phyloP scores from a whole-genome alignment of 2,329 filamentous ascomycete species.

The Aspergillus sp. region DNA sequence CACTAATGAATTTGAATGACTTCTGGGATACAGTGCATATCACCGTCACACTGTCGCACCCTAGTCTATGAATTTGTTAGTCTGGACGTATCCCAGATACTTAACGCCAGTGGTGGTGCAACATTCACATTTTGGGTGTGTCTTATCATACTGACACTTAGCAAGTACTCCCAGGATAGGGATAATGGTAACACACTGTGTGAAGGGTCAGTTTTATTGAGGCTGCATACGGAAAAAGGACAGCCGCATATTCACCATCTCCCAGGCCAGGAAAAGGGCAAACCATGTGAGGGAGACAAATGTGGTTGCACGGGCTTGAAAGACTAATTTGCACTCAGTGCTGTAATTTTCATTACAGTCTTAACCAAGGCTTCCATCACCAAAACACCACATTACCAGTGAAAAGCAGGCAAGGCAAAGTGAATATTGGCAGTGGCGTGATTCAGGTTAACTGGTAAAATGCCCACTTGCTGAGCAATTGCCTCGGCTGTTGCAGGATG shows the following conservation, averaged over 20 bases:
- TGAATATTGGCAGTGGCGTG: constrained; percentile 55
- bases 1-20: no score
- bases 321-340: constrained; percentile 57
- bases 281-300: constrained; percentile 74
- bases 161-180: no score
- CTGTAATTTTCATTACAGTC: constrained; percentile 58
- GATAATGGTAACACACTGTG: no score
- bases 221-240: constrained; percentile 73
- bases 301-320: constrained; percentile 67
- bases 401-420: constrained; percentile 62
- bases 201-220: constrained; percentile 54
- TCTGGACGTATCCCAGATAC: no score
- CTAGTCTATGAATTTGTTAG: no score
- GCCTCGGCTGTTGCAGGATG: constrained; percentile 73
- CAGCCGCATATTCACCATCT: constrained; percentile 67
- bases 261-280: constrained; percentile 72
- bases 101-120: no score
- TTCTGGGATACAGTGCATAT: no score
- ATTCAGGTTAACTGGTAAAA: constrained; percentile 61
- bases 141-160: no score
- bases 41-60: no score
- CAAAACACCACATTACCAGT: constrained; percentile 60
- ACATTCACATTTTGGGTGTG: no score
- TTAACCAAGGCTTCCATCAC: constrained; percentile 54
- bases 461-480: constrained; percentile 74